Base-by-base conservation (phyloP, 1,139 yeast species). In the Suhomyces yuchorum region DNA sequence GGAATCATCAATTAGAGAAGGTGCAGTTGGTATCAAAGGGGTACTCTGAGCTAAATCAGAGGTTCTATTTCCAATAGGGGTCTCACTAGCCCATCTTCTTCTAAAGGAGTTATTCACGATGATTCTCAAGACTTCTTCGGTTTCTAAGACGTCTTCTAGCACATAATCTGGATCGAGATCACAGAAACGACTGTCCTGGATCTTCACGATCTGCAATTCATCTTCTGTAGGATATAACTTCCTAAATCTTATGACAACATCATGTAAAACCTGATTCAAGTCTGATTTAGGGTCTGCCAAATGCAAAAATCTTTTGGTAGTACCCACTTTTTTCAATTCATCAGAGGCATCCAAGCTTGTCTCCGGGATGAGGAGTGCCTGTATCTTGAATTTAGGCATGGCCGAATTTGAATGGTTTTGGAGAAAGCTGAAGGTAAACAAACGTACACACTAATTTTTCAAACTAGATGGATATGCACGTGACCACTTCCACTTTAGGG, bases 131-230 rank as follows among this genome's bases (percentile, higher is more conserved):
- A 78, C 65, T 52, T 81, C 84, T 37, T 80, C 82, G 23, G 74
- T 69, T 28, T 68, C 74, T 58, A 87, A 85, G 7, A 86, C 83
- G 55, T 85, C 89, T 8, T 76, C 76, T 0, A 83, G 84, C 4
- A 65, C 53, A 56, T 82, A 87, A 50, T 87, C 96, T 0, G 91
- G 90, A 62, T 87, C 96, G 54, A 88, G 67, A 61, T 88, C 96
- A 57, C 91, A 86, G 51, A 75, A 75, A 50, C 81, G 78, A 26
- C 66, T 64, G 61, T 87, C 92, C 59, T 87, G 93, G 8, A 87
- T 66, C 43, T 80, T 77, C 19, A 75, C 68, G 34, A 87, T 79
- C 4, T 70, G 71, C 14, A 86, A 61, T 0, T 76, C 73, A 2
- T 71, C 77, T 46, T 80, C 84, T 28, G 74, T 72, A 0, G 93